Base-by-base conservation (phyloP, 2,329 filamentous ascomycete genomes). In the Drechslera avenae region DNA sequence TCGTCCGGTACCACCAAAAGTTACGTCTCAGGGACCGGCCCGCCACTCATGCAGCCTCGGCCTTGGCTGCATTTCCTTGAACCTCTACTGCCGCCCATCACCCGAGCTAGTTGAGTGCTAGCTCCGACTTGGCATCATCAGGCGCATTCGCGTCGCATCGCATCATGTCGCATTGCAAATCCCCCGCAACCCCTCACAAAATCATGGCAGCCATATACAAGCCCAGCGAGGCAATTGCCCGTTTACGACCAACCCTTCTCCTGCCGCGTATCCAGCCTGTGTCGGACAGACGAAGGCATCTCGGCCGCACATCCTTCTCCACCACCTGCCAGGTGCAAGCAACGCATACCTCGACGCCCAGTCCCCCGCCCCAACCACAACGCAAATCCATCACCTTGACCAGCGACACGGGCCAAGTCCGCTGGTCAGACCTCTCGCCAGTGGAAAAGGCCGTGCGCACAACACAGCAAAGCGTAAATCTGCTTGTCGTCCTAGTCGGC, bases 381-480 rank as follows among this genome's bases (percentile, higher is more conserved):
- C 82, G 90, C 46, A 86, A 83, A 66, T 81, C 86, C 32, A 86
- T 97, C 19, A 96, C 91, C 0, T 83, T 93, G 0, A 86, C 92
- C 66, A 94, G 91, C 63, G 93, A 97, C 63, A 88, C 91, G 66
- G 93, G 93, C 6, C 81, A 83, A 57, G 86, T 96, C 1, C 84
- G 86, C 3, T 97, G 93, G 93, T 81, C 79, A 3, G 81, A 94
- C 46, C 82, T 97, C 2, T 91, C 87, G 1, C 78, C 76, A 0
- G 78, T 78, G 39, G 93, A 97, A 72, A 97, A 96, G 73, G 86
- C 86, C 2, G 88, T 88, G 18, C 84, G 93, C 32, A 89, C 91
- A 7, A 93, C 90, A 0, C 92, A 97, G 74, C 93, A 97, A 74
- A 89, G 87, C 13, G 88, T 96, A 78, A 97, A 97, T 74, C 85